A percentile compares a stretch with the other conserved stretches of the same genome.
Conservation (phyloP, 306 rosid species). For the Citrullus amarus region DNA sequence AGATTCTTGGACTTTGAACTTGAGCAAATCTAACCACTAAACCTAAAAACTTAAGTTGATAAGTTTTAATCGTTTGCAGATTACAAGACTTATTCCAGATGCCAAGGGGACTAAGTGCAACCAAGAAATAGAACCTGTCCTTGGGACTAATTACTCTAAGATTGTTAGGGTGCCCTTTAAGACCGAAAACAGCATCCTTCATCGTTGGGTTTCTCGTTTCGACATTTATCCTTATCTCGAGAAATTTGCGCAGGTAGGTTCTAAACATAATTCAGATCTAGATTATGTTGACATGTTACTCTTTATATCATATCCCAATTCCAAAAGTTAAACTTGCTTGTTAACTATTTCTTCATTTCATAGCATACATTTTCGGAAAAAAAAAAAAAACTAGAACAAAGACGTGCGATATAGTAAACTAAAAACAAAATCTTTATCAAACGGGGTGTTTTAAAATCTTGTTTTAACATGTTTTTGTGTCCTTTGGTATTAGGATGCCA, state of each 20-base stretch:
- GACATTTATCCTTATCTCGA: slow-evolving; percentile 85
- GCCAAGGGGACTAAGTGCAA: slow-evolving; percentile 80
- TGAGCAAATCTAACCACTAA: background rate
- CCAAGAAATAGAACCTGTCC: slow-evolving; percentile 58
- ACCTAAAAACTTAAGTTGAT: background rate
- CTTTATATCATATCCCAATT: background rate
- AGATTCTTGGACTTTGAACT: background rate
- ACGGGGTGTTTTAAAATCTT: too few relatives aligned
- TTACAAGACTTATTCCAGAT: slow-evolving; percentile 81
- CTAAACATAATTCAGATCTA: background rate
- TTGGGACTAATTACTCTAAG: slow-evolving; percentile 60
- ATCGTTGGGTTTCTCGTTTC: slow-evolving; percentile 84
- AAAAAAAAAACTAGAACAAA: too few relatives aligned
- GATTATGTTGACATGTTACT: background rate
- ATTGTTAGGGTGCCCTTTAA: slow-evolving; percentile 77
- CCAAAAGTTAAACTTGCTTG: too few relatives aligned
- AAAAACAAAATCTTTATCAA: background rate
- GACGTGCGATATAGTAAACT: background rate
- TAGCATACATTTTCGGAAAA: too few relatives aligned
- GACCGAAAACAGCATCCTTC: slow-evolving; percentile 49
- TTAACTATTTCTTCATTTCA: background rate
- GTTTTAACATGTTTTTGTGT: background rate
- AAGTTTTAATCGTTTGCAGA: slow-evolving; percentile 18
- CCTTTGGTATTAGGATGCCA: slow-evolving; percentile 47
- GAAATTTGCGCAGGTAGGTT: slow-evolving; percentile 57